Percentiles rank a stretch among this genome's conserved stretches.
phyloP scores from a whole-genome alignment of 2,329 filamentous ascomycete species.

The Colletotrichum lupini region DNA sequence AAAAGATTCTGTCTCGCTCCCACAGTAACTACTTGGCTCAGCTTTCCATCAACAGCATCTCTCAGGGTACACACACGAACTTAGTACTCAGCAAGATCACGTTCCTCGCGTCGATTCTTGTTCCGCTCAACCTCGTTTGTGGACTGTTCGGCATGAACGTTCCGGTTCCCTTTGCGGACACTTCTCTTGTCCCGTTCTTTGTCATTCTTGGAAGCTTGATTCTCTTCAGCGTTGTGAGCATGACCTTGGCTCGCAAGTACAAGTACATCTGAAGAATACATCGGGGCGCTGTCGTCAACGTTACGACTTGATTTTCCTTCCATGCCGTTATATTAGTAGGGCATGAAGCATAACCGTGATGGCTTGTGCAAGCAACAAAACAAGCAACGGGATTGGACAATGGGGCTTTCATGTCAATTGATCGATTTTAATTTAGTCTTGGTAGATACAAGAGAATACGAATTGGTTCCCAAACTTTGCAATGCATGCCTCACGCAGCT shows the following conservation, averaged over 20 bases:
- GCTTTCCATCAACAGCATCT: conserved; percentile 90
- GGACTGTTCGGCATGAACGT: conserved; percentile 93
- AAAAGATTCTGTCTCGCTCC: conserved; percentile 94
- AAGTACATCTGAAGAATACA: conserved; percentile 54
- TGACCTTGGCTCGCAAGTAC: conserved; percentile 56
- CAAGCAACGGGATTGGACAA: neutral
- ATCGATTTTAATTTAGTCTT: neutral
- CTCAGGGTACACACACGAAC: conserved; percentile 89
- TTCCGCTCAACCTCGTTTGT: conserved; percentile 93
- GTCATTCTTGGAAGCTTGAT: conserved; percentile 64
- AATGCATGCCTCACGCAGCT: too few relatives aligned
- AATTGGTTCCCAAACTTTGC: neutral
- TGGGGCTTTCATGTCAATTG: neutral
- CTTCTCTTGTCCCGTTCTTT: conserved; percentile 66
- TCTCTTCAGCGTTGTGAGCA: conserved; percentile 58
- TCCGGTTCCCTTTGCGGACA: conserved; percentile 70
- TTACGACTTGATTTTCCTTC: neutral
- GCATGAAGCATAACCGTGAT: neutral
- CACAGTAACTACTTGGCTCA: conserved; percentile 98
- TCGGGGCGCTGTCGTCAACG: neutral
- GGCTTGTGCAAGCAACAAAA: neutral
- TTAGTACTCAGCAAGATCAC: conserved; percentile 94
- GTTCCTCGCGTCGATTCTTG: conserved; percentile 91
- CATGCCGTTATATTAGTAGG: neutral
- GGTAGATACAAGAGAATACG: neutral